Base-by-base conservation (phyloP, 2,329 filamentous ascomycete genomes). In the Fusarium veterinarium region DNA sequence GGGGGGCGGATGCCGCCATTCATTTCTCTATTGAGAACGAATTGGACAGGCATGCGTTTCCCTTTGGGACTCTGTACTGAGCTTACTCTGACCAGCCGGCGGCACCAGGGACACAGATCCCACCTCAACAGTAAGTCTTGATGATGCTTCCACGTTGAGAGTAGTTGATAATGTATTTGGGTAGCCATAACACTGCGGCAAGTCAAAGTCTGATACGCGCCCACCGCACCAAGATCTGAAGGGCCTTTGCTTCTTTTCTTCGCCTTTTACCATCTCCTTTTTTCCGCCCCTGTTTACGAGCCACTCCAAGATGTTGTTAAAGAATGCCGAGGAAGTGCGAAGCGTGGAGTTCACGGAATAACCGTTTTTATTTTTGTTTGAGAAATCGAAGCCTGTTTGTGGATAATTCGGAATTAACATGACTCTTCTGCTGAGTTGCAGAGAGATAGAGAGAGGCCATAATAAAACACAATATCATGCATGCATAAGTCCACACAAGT, bases 91-190 rank as follows among this genome's bases (percentile, higher is more conserved):
- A 13, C 9, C n/a, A 51, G 12, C 16, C 16, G 16, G 7, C 11
- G 20, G 16, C 0, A 7, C 9, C 9, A 7, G 20, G 25, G 2
- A 23, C n/a, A 13, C 1, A 49, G 16, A 11, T 9, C 10, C 2
- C 4, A 6, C 4, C 1, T 1, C 33, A 35, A 37, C 20, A 2
- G 46, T 51, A 23, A 19, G 30, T 19, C 30, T 33, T 19, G 46
- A 23, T 6, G 30, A 33, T 51, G 1, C 6, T 33, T 23, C 0
- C 46, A 14, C 16, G 4, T 23, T 25, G n/a, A 23, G 20, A 33
- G 3, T 13, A 4, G 8, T 19, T 9, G 12, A 11, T 51, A 23
- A 51, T 16, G 8, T 33, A 14, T 4, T 49, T 49, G 4, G 2
- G 2, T 8, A 31, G 14, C 14, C 14, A 17, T 17, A 35, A 35